Conservation (phyloP, 2,329 filamentous ascomycete genomes). For the Madurella fahalii region DNA sequence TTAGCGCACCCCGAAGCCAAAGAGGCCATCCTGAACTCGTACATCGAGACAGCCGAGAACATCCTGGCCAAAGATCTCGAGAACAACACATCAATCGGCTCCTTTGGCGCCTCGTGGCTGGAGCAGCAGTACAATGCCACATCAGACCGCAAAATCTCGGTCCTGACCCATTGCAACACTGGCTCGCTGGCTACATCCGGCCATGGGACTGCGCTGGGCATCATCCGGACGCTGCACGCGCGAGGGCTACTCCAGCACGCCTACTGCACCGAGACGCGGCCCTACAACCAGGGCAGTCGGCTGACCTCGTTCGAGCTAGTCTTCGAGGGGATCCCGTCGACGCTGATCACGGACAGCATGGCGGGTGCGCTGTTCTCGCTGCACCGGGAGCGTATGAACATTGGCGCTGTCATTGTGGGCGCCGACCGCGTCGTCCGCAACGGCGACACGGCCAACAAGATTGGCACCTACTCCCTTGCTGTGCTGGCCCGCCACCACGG, state of each 20-base stretch:
- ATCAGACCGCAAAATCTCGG: constrained; percentile 57
- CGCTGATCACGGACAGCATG: constrained; percentile 95
- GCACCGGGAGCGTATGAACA: constrained; percentile 58
- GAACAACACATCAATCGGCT: constrained; percentile 83
- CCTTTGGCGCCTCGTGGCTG: constrained; percentile 81
- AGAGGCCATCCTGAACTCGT: constrained; percentile 60
- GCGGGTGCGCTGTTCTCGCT: constrained; percentile 75
- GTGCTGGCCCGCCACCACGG: constrained; percentile 86
- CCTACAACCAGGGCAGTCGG: constrained; percentile 95
- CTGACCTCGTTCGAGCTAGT: constrained; percentile 96
- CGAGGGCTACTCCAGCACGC: constrained; percentile 68
- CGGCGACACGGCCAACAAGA: constrained; percentile 97
- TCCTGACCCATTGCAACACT: constrained; percentile 97
- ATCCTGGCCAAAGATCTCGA: constrained; percentile 84
- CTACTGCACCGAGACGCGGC: constrained; percentile 94
- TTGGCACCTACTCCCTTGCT: constrained; percentile 88
- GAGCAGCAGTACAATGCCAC: constrained; percentile 52
- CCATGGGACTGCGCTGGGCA: constrained; percentile 93
- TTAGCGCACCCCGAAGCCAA: constrained; percentile 40
- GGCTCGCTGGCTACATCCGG: constrained; percentile 94
- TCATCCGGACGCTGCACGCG: constrained; percentile 77
- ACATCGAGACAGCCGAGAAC: constrained; percentile 74
- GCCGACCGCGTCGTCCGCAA: constrained; percentile 94
- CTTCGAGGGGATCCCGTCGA: constrained; percentile 86
- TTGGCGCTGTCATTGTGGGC: constrained; percentile 86